These are phyloP conservation scores for Fusarium stilboides DNA, from an alignment of 2,329 filamentous ascomycete species.

Conservation along the genomic window DNA sequence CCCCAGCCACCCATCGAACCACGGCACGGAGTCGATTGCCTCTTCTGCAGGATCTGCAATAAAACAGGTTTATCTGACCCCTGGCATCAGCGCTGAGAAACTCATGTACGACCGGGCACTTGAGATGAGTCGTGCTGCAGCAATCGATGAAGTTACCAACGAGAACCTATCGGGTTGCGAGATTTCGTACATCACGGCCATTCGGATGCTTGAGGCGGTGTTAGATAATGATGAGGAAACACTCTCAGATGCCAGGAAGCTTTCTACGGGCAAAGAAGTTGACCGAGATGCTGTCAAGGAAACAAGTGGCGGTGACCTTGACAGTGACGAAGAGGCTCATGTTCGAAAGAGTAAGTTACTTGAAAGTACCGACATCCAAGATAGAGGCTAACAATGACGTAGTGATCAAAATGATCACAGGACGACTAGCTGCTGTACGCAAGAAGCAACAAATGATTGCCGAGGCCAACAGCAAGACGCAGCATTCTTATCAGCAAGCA, in stretches of 20 bases:
- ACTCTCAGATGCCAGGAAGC: conserved; percentile 42
- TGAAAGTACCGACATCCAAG: neutral
- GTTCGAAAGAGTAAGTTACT: conserved; percentile 77
- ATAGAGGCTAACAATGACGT: conserved; percentile 43
- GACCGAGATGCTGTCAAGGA: conserved; percentile 57
- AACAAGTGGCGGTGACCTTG: conserved; percentile 64
- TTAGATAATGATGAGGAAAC: conserved; percentile 83
- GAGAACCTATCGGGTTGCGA: conserved; percentile 91
- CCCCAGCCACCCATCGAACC: conserved; percentile 86
- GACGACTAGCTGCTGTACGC: conserved; percentile 69
- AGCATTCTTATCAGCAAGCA: conserved; percentile 60
- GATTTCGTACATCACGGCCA: conserved; percentile 92
- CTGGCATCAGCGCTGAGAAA: conserved; percentile 94
- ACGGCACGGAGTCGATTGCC: conserved; percentile 71
- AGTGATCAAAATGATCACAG: conserved; percentile 76
- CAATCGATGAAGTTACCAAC: conserved; percentile 95
- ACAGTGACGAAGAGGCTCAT: conserved; percentile 79
- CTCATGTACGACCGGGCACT: conserved; percentile 98
- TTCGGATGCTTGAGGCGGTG: conserved; percentile 95
- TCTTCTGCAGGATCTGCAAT: conserved; percentile 74
- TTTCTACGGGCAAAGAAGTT: conserved; percentile 59
- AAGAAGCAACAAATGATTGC: conserved; percentile 75
- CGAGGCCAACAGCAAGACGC: conserved; percentile 67
- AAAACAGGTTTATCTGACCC: conserved; percentile 86
- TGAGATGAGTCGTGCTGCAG: conserved; percentile 95